A percentile compares a stretch with the other conserved stretches of the same genome.
Evolutionary conservation across 352 stramenopile genomes (phyloP).

Genomic region (Pilasporangium apinafurcum): DNA sequence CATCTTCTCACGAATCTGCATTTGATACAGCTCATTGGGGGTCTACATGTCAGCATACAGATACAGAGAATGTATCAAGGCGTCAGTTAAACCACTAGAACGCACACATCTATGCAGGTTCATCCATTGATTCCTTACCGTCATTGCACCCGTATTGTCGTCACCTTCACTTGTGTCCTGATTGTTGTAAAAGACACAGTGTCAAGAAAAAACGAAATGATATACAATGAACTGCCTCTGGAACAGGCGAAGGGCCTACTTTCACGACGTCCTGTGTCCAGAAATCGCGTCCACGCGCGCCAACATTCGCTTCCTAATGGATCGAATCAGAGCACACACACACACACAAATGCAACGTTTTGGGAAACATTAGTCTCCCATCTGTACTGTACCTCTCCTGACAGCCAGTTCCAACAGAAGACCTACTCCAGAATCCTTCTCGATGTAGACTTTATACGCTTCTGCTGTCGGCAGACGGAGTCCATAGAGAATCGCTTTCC

Average conservation of each 20-base stretch:
- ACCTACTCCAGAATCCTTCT: slow-evolving; percentile 45
- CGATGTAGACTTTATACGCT: slow-evolving; percentile 78
- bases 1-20: slow-evolving; percentile 58
- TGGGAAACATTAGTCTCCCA: too few species aligned
- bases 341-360: background rate
- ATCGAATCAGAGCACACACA: background rate
- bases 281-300: slow-evolving; percentile 3
- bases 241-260: too few species aligned
- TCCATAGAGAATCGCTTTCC: slow-evolving; percentile 47
- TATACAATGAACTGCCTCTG: too few species aligned
- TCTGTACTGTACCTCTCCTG: background rate
- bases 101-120: background rate
- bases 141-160: background rate
- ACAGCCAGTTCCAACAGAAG: background rate
- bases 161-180: too few species aligned
- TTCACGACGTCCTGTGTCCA: slow-evolving; percentile 8
- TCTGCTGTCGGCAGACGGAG: slow-evolving; percentile 60
- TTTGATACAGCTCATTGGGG: slow-evolving; percentile 29
- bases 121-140: background rate
- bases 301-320: slow-evolving; percentile 1
- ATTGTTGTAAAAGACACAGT: too few species aligned
- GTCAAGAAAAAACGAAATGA: too few species aligned
- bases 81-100: background rate
- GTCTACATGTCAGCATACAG: slow-evolving; percentile 10
- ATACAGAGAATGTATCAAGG: too few species aligned